These are phyloP conservation scores for Posidonia oceanica DNA, from an alignment of 116 monocot genomes.

Conservation along the genomic window DNA sequence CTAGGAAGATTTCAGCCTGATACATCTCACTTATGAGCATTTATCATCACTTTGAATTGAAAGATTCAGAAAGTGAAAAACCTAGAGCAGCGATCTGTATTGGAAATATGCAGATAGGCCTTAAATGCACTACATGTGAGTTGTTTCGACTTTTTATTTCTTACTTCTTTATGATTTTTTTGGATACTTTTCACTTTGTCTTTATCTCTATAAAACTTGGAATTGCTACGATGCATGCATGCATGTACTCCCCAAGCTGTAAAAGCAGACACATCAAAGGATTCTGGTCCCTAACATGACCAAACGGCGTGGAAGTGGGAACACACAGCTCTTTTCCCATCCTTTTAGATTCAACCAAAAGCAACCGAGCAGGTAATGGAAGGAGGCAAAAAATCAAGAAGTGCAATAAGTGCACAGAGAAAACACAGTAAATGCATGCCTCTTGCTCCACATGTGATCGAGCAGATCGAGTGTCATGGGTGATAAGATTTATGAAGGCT, in stretches of 20 bases:
- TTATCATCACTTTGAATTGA: neutral
- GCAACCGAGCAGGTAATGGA: neutral
- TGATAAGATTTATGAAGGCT: neutral
- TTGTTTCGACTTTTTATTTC: neutral
- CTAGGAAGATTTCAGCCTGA: neutral
- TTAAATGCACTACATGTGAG: slow-evolving; percentile 2
- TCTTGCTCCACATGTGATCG: neutral
- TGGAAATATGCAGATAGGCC: neutral
- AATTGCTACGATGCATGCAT: neutral
- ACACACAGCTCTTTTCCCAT: neutral
- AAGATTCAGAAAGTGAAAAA: slow-evolving; percentile 1
- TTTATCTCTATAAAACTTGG: neutral
- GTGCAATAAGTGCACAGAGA: neutral
- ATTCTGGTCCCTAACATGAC: neutral
- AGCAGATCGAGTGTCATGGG: neutral
- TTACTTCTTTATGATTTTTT: neutral
- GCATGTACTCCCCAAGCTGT: neutral
- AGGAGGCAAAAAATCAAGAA: neutral
- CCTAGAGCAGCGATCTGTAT: neutral
- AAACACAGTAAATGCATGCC: neutral
- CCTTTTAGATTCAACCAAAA: neutral
- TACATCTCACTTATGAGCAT: no score
- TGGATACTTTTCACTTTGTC: neutral
- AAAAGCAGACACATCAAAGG: neutral
- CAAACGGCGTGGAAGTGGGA: neutral